These are phyloP conservation scores for Fomitopsis pinicola DNA, from an alignment of 1,284 basidiomycete genomes.

Conservation along the genomic window DNA sequence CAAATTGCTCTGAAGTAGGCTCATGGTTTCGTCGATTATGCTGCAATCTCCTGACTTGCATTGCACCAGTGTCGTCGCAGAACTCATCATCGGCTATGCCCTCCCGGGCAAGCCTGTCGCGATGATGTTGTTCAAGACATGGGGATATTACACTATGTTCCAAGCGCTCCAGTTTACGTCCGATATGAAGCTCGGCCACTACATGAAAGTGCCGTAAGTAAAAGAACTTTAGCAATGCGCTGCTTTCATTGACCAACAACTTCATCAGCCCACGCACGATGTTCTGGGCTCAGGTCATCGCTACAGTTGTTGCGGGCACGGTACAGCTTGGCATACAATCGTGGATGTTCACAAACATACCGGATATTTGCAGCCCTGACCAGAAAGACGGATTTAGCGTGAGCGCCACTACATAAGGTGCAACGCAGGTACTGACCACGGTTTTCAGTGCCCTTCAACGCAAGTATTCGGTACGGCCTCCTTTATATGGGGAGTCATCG, in stretches of 20 bases:
- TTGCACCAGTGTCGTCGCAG: constrained; percentile 36
- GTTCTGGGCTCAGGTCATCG: constrained; percentile 59
- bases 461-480: constrained; percentile 28
- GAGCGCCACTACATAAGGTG: constrained; percentile 12
- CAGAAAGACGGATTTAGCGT: constrained; percentile 40
- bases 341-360: constrained; percentile 62
- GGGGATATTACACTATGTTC: constrained; percentile 39
- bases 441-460: constrained; percentile 47
- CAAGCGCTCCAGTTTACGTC: constrained; percentile 48
- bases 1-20: constrained; percentile 41
- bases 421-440: constrained; percentile 18
- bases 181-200: constrained; percentile 72
- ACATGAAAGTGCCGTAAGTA: constrained; percentile 59
- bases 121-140: constrained; percentile 58
- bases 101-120: constrained; percentile 44
- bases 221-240: too few relatives aligned
- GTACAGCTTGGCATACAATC: constrained; percentile 63
- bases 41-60: not conserved
- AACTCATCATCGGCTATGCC: constrained; percentile 47
- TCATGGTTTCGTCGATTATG: not conserved
- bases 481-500: constrained; percentile 37
- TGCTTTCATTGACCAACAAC: not conserved
- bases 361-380: constrained; percentile 41
- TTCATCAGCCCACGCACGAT: constrained; percentile 39
- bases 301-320: constrained; percentile 59